Evolutionary conservation across 2,329 filamentous ascomycete genomes (phyloP), one percentile per base, ranked within the genome.

Genomic region (Fusarium pseudonygamai): DNA sequence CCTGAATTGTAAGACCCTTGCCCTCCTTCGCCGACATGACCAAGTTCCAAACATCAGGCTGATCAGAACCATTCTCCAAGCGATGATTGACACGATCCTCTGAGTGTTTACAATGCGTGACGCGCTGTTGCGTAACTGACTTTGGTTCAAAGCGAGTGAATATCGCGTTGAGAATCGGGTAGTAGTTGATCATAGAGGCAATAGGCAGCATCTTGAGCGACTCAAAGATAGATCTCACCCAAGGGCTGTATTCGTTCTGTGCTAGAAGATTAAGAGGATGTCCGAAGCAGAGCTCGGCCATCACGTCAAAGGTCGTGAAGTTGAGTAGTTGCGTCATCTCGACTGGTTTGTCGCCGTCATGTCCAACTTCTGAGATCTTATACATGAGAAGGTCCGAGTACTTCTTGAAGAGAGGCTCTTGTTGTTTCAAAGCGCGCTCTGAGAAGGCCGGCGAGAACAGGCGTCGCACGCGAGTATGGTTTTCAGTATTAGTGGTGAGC

Each of bases 301-400:
- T 69, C 1, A 75, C 57, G 26, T 81, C 80, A 15, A 81, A 81
- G 0, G 80, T 80, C 0, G 77, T 65, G 26, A 71, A 72, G 53
- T 72, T 72, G 18, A 72, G 47, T 0, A 72, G 22, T 3, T 52
- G 57, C 0, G 63, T 64, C 53, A 72, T 72, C 2, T 72, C 68
- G 1, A 72, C 14, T 4, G 68, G 53, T 0, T 64, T 72, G 1
- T 18, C 24, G 4, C 68, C 69, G 4, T 64, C 55, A 2, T 68
- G 18, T 7, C 69, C 68, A 4, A 68, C 47, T 16, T 72, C 68
- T 0, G 63, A 53, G 1, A 72, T 57, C 1, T 72, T 68, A 2
- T 60, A 68, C 43, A 39, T 45, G 40, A 72, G 69, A 22, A 72
- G 52, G 0, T 72, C 69, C 0, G 56, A 6, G 3, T 72, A 72